Evolutionary conservation across 306 rosid genomes (phyloP), one percentile per base, ranked within the genome.

Genomic region (Boehmeria nivea): DNA sequence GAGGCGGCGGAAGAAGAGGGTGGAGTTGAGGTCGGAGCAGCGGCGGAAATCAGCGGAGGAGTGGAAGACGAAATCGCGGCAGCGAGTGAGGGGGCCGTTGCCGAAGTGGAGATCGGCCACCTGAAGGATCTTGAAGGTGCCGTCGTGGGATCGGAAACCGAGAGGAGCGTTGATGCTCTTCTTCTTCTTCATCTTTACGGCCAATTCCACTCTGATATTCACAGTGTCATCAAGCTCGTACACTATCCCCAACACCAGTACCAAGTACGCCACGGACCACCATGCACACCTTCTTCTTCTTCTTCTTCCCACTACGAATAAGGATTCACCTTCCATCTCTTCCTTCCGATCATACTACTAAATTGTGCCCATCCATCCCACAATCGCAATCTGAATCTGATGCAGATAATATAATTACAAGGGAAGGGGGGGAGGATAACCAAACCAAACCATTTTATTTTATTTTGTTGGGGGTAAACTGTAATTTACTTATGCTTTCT

Each of bases 21-120:
- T 87, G 20, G 98, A 76, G 50, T 90, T 90, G 33, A 80, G 95
- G 82, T 90, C 95, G 34, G 95, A 82, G 54, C 98, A 90, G 24
- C 69, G 51, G 12, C 54, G 36, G 63, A 89, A 81, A 62, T 86
- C 83, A 6, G 45, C 15, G 45, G 16, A 5, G 45, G 90, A 80
- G 28, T 74, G 73, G 65, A 76, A 46, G 60, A 84, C 86, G 52
- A 40, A 12, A 14, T 90, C 98, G 16, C 85, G 82, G 70, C 98
- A 90, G 16, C 87, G 73, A 4, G 78, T 74, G 15, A 71, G 15
- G 10, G 34, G 63, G 60, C 98, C 98, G 38, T 23, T 78, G 19
- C 83, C 98, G 21, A 43, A 84, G 72, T 91, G 98, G 94, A 91
- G 78, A 72, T 91, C 98, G n/a, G 98, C 95, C 16, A 89, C 95